Percentiles rank a stretch among this genome's conserved stretches.
These are phyloP conservation scores for Rhizopus delemar DNA, from an alignment of 371 early-diverging fungal species.

Conservation along the genomic window DNA sequence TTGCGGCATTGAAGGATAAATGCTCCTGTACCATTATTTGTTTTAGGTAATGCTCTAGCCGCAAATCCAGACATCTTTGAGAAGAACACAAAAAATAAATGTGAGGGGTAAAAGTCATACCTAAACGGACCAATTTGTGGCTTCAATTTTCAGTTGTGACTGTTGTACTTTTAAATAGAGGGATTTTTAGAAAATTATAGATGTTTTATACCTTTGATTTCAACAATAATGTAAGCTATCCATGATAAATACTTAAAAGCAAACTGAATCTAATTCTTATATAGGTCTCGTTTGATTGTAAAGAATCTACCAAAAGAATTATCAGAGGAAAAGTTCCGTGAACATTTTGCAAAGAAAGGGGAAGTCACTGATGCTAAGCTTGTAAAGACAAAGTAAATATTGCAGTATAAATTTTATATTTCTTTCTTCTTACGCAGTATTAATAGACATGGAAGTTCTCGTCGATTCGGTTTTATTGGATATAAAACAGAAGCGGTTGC, in stretches of 20 bases:
- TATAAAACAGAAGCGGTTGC: conserved; percentile 86
- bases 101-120: conserved; percentile 16
- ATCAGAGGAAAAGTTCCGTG: conserved; percentile 79
- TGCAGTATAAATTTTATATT: background rate
- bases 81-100: background rate
- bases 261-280: background rate
- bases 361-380: conserved; percentile 92
- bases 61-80: conserved; percentile 29
- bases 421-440: too few species aligned
- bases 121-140: conserved; percentile 2
- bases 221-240: too few species aligned
- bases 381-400: conserved; percentile 71
- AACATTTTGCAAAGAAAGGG: conserved; percentile 84
- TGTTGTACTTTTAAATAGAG: conserved; percentile 10
- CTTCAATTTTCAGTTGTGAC: background rate
- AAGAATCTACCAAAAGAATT: conserved; percentile 92
- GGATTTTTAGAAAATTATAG: too few species aligned
- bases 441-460: conserved; percentile 63
- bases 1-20: conserved; percentile 81
- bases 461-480: conserved; percentile 92
- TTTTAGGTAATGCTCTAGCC: conserved; percentile 30
- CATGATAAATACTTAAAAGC: too few species aligned
- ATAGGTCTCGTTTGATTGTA: conserved; percentile 76
- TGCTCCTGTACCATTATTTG: conserved; percentile 81
- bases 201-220: too few species aligned